Conservation (phyloP, 805 yeast species). For the Kluyveromyces siamensis region DNA sequence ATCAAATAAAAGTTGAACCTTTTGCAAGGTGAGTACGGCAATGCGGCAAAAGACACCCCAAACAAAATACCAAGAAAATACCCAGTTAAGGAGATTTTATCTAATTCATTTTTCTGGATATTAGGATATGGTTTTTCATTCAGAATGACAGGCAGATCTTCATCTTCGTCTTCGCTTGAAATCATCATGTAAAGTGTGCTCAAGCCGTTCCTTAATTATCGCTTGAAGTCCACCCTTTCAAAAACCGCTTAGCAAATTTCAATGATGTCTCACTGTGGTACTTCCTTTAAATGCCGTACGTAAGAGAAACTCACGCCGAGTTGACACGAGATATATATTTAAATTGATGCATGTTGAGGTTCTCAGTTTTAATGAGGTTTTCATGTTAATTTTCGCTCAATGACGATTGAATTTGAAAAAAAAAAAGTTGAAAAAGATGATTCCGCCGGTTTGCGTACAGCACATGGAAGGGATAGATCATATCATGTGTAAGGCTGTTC, state of each 20-base stretch:
- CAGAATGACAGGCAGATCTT: conserved; percentile 6
- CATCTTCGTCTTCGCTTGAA: background rate
- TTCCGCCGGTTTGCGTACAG: background rate
- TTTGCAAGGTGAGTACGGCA: conserved; percentile 23
- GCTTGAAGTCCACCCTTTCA: too few relatives aligned
- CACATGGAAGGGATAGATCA: too few relatives aligned
- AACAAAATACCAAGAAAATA: conserved; percentile 34
- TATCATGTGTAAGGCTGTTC: too few relatives aligned
- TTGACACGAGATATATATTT: background rate
- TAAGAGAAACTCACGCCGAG: background rate
- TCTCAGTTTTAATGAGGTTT: background rate
- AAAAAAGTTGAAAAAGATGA: background rate
- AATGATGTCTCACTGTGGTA: too few relatives aligned
- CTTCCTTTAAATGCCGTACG: too few relatives aligned
- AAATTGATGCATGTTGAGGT: background rate
- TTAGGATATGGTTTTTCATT: conserved; percentile 21
- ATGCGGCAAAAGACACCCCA: conserved; percentile 31
- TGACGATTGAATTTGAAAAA: background rate
- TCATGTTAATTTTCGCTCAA: background rate
- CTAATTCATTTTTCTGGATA: conserved; percentile 33
- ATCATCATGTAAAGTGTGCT: background rate
- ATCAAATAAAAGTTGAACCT: conserved; percentile 41
- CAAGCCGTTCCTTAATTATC: too few relatives aligned
- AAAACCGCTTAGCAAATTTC: too few relatives aligned
- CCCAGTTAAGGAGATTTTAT: conserved; percentile 37